phyloP scores from a whole-genome alignment of 208 protist genomes.

The Leishmania guyanensis region DNA sequence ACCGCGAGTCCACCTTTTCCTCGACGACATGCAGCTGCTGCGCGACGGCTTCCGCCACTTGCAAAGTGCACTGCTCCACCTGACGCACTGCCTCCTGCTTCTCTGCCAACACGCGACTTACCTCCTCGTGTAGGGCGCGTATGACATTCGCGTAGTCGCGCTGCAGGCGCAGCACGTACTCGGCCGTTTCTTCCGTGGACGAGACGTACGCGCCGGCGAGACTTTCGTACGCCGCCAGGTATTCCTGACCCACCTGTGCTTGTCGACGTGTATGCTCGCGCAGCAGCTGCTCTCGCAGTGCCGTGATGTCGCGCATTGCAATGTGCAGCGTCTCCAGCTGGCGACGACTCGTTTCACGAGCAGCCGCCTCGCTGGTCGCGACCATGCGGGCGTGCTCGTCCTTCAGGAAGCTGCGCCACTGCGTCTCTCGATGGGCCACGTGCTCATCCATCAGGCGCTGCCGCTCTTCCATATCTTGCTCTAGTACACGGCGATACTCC shows the following conservation, averaged over 20 bases:
- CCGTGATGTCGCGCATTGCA: conserved; percentile 60
- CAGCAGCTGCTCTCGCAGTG: conserved; percentile 47
- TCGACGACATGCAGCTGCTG: conserved; percentile 19
- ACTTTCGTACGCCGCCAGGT: conserved; percentile 34
- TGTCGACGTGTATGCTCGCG: conserved; percentile 42
- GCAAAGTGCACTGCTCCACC: background rate
- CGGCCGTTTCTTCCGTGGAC: conserved; percentile 26
- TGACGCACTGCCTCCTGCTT: conserved; percentile 31
- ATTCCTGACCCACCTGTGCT: conserved; percentile 35
- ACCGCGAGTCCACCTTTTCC: conserved; percentile 32
- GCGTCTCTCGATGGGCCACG: conserved; percentile 32
- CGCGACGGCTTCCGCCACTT: conserved; percentile 9
- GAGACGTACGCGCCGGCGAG: conserved; percentile 33
- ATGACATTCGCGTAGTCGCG: conserved; percentile 36
- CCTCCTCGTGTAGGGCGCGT: conserved; percentile 28
- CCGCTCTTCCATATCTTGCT: conserved; percentile 43
- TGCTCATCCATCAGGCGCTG: conserved; percentile 39
- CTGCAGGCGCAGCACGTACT: conserved; percentile 36
- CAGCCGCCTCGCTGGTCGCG: conserved; percentile 16
- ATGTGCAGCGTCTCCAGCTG: conserved; percentile 54
- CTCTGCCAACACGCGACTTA: conserved; percentile 26
- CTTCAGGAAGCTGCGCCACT: conserved; percentile 33
- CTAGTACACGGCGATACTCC: conserved; percentile 50
- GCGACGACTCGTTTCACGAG: conserved; percentile 13
- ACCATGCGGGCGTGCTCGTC: conserved; percentile 34